Percentiles rank a stretch among this genome's conserved stretches.
phyloP scores from a whole-genome alignment of 495 filamentous ascomycete genomes.

The Zalerion maritima region DNA sequence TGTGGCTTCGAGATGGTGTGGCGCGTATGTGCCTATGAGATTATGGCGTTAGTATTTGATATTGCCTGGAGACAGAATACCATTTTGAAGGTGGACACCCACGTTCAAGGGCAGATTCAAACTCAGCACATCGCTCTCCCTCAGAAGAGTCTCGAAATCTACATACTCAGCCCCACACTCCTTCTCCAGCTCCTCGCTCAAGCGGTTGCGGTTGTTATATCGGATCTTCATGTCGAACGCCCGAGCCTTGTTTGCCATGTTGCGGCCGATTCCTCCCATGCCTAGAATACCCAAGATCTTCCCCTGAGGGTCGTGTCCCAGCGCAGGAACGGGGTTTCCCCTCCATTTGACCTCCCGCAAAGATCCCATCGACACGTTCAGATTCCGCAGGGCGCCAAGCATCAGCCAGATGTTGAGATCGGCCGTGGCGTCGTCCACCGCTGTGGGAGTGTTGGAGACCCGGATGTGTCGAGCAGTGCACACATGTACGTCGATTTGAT shows the following conservation, averaged over 20 bases:
- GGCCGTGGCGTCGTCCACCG: conserved; percentile 69
- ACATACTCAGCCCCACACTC: conserved; percentile 54
- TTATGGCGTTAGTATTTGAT: conserved; percentile 2
- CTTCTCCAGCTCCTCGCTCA: conserved; percentile 32
- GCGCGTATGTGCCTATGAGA: conserved; percentile 40
- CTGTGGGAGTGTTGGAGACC: conserved; percentile 69
- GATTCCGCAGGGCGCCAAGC: conserved; percentile 58
- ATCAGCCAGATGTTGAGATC: conserved; percentile 67
- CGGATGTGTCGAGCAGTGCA: conserved; percentile 50
- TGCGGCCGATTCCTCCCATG: conserved; percentile 74
- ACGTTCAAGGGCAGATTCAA: conserved; percentile 67
- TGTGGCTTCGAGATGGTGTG: conserved; percentile 50
- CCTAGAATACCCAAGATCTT: conserved; percentile 70
- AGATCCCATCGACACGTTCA: conserved; percentile 46
- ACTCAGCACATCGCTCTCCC: conserved; percentile 56
- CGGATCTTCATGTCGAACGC: conserved; percentile 52
- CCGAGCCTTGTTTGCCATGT: conserved; percentile 30
- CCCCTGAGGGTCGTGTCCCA: conserved; percentile 54
- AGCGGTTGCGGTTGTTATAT: conserved; percentile 47
- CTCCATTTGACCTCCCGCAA: conserved; percentile 51
- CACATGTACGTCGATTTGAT: conserved; percentile 58
- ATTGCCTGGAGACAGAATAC: neutral
- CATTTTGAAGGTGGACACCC: conserved; percentile 14
- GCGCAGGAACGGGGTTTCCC: conserved; percentile 21
- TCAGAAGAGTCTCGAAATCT: conserved; percentile 50